Percentiles rank a stretch among this genome's conserved stretches.
Conservation (phyloP, 257 asterid genomes). For the Rehmannia glutinosa region DNA sequence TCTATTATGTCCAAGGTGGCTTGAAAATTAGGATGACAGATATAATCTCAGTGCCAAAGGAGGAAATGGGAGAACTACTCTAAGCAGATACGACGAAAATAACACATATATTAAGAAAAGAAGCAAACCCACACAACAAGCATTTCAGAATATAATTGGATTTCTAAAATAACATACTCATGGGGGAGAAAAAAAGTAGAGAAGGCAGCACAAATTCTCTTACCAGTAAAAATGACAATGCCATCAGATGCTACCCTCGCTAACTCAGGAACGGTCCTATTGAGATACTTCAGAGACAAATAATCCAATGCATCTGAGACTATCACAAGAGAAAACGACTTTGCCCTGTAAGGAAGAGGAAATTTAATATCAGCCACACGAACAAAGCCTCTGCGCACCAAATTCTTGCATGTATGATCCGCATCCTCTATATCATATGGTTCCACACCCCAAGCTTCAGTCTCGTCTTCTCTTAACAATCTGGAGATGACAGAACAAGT, state of each 20-base stretch:
- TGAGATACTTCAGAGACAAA: slow-evolving; percentile 37
- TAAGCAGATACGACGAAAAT: neutral
- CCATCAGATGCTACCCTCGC: slow-evolving; percentile 39
- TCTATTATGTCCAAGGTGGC: neutral
- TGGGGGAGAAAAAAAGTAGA: neutral
- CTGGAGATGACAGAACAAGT: slow-evolving; percentile 31
- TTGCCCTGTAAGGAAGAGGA: slow-evolving; percentile 40
- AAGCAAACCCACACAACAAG: neutral
- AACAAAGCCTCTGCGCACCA: slow-evolving; percentile 35
- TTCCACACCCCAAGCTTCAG: slow-evolving; percentile 42
- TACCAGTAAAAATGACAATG: slow-evolving; percentile 39
- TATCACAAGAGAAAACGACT: slow-evolving; percentile 40
- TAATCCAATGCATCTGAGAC: slow-evolving; percentile 37
- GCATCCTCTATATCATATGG: slow-evolving; percentile 43
- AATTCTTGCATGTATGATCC: slow-evolving; percentile 28
- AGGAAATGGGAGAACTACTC: neutral
- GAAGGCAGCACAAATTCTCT: neutral
- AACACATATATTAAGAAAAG: neutral
- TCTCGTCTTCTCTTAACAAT: slow-evolving; percentile 24
- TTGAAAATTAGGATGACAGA: neutral
- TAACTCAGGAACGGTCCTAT: too few species aligned
- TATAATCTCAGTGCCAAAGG: neutral
- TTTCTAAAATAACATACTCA: neutral
- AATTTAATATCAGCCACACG: too few species aligned
- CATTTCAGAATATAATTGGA: neutral